Conservation (phyloP, 2,329 filamentous ascomycete species). For the Xylaria sp. region DNA sequence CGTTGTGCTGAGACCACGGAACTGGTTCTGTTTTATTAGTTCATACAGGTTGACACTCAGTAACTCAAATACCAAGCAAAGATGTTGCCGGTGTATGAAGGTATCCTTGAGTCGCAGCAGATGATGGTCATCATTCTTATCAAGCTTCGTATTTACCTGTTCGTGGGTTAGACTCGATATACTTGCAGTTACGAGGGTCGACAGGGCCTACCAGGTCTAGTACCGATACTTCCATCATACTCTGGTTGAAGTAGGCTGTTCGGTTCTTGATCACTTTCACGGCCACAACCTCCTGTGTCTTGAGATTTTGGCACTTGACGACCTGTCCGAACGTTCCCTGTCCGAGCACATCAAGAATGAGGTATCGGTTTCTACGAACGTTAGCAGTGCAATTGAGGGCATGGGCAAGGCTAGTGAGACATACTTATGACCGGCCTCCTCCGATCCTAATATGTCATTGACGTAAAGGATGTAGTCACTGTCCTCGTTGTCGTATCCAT, state of each 20-base stretch:
- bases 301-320: conserved; percentile 97
- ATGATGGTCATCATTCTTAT: conserved; percentile 99
- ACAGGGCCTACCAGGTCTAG: conserved; percentile 69
- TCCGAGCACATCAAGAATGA: conserved; percentile 93
- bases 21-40: conserved; percentile 98
- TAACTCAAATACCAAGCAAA: conserved; percentile 93
- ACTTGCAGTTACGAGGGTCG: neutral
- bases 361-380: conserved; percentile 71
- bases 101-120: conserved; percentile 92
- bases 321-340: conserved; percentile 98
- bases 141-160: conserved; percentile 93
- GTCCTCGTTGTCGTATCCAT: conserved; percentile 98
- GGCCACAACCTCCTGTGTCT: conserved; percentile 96
- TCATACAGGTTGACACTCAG: conserved; percentile 97
- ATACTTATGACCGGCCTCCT: conserved; percentile 96
- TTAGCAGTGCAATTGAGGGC: conserved; percentile 12
- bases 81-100: conserved; percentile 94
- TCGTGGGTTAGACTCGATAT: conserved; percentile 24
- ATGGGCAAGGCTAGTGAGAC: conserved; percentile 27
- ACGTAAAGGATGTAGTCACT: conserved; percentile 99
- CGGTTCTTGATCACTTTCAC: conserved; percentile 99
- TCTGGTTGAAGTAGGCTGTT: conserved; percentile 98
- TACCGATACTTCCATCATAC: conserved; percentile 99
- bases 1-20: conserved; percentile 93
- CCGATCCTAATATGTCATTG: conserved; percentile 95